Evolutionary conservation across 768 basidiomycete species (phyloP), one percentile per base, ranked within the genome.

Genomic region (Pholiota molesta): DNA sequence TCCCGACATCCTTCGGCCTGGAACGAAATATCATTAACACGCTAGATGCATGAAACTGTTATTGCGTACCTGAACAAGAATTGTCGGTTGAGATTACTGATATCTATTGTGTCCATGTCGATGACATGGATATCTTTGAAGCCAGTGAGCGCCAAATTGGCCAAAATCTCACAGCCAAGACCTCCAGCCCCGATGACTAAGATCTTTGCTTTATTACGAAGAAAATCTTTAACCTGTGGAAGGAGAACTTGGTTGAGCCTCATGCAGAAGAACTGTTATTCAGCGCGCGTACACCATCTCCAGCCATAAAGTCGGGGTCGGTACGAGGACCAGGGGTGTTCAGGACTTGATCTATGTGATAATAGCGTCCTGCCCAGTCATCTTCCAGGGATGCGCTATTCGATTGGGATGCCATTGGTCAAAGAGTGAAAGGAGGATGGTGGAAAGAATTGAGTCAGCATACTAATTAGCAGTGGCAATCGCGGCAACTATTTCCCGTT

Each of bases 61-160:
- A 28, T 57, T 19, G 72, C 78, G 55, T 66, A 94, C 97, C 97
- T 86, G 80, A 99, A 99, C 23, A 99, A 81, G 74, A 99, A 99
- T 77, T 99, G 97, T 54, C 97, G 86, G 75, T 99, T 99, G 66
- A 99, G 83, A 75, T 99, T 99, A 71, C 95, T 98, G 71, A 99
- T 92, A 77, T 99, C 97, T 73, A 99, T 99, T 16, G 97, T 98
- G 81, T 99, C 97, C 96, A 99, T 99, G 81, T 99, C 97, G 72
- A 99, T 99, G 63, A 99, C 96, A 81, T 98, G 95, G 66, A 99
- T 97, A 71, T 99, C 93, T 76, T 91, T 93, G 87, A 99, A 99
- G 26, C 97, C 97, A 49, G 94, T 91, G 67, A 99, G 77, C 23
- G 97, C 97, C 54, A 99, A 85, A 76, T 99, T 97, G 62, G 96